Conservation (phyloP, 148 eudicot genomes). For the Dianthus caryophyllus region DNA sequence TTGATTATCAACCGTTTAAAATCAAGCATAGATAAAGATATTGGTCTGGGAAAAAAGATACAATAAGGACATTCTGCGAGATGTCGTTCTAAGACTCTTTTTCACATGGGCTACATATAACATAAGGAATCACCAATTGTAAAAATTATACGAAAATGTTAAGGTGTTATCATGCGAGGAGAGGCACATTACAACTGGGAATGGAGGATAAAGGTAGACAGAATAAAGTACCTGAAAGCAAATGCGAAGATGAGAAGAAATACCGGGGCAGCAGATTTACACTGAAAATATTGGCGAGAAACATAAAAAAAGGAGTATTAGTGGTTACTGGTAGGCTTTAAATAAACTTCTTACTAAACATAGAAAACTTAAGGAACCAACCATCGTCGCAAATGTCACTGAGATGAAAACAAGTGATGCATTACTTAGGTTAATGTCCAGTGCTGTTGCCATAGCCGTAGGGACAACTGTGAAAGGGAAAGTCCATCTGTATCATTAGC, state of each 20-base stretch:
- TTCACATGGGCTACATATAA: background rate
- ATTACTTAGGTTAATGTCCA: slow-evolving; percentile 96
- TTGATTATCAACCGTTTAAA: background rate
- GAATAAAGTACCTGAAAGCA: slow-evolving; percentile 74
- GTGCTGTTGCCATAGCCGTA: slow-evolving; percentile 82
- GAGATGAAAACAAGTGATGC: slow-evolving; percentile 97
- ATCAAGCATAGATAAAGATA: background rate
- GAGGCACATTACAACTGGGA: background rate
- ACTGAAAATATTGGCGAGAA: slow-evolving; percentile 52
- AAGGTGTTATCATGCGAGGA: background rate
- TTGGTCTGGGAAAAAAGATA: background rate
- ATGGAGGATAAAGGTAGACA: slow-evolving; percentile 1
- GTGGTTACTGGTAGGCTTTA: background rate
- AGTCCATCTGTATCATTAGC: slow-evolving; percentile 92
- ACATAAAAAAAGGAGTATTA: slow-evolving; percentile 8
- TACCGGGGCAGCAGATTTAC: slow-evolving; percentile 96
- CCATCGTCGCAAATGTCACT: slow-evolving; percentile 99
- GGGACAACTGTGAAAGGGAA: slow-evolving; percentile 96
- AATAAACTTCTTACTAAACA: background rate
- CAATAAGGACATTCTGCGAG: background rate
- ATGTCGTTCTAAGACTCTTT: background rate
- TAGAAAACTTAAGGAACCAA: slow-evolving; percentile 34
- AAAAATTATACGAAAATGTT: background rate
- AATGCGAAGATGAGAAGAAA: slow-evolving; percentile 95
- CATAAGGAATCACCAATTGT: background rate